Base-by-base conservation (phyloP, 2,329 filamentous ascomycete genomes). In the Epichloe aotearoae region DNA sequence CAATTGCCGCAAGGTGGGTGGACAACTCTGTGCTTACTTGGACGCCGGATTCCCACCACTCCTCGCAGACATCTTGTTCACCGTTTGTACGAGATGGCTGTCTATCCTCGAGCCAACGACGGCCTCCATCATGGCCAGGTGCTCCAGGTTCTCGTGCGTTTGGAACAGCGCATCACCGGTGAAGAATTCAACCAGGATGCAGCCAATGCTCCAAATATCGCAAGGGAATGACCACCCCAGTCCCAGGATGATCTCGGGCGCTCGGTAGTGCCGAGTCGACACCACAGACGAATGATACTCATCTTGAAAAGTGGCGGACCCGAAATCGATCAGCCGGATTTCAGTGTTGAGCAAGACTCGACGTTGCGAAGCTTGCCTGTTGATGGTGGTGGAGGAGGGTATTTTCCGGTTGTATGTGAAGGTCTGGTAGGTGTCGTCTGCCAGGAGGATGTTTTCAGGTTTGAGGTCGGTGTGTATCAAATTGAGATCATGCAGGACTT, bases 401-500 rank as follows among this genome's bases (percentile, higher is more conserved):
- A 85, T 84, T 59, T 79, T 77, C 55, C 82, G 73, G 62, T 83
- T 84, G 61, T 85, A 86, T 2, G 81, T 84, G 58, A 85, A 85
- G 1, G 80, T 83, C 61, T 85, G 82, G 56, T 84, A 85, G 3
- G 73, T 69, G 57, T 75, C 80, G 55, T 83, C 74, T 55, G 79
- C 82, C 11, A 86, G 72, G 30, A 86, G 71, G 54, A 86, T 85
- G 58, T 85, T 85, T 61, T 85, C 82, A 0, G 82, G 82, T 62
- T 85, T 85, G 46, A 85, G 66, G 62, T 85, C 82, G 10, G 93
- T 98, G 65, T 98, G 93, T 54, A 98, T 96, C 57, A 98, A 79
- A 65, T 97, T 95, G 17, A 98, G 78, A 68, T 98, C 93, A 64
- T 98, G 93, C 20, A 98, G 75, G 67, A 97, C 88, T 95, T 95